A percentile compares a stretch with the other conserved stretches of the same genome.
Evolutionary conservation across 257 asterid genomes (phyloP).

Genomic region (Eucommia ulmoides): DNA sequence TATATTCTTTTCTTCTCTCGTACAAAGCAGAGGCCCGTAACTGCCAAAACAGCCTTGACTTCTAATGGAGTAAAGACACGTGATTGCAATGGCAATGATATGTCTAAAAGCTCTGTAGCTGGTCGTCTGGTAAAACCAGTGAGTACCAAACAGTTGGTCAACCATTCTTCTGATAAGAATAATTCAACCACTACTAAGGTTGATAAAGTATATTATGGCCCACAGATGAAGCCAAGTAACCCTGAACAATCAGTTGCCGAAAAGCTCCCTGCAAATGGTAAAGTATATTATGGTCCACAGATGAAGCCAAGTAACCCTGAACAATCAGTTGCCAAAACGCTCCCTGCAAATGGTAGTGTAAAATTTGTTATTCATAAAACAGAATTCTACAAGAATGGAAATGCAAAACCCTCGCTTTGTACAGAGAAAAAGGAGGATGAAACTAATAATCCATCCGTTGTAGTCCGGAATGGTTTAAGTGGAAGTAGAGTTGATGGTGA

Average conservation of each 20-base stretch:
- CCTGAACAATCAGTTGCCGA: conserved; percentile 21
- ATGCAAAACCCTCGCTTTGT: conserved; percentile 15
- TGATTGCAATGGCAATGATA: conserved; percentile 40
- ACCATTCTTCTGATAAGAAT: conserved; percentile 20
- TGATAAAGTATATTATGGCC: conserved; percentile 26
- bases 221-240: conserved; percentile 17
- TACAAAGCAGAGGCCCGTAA: conserved; percentile 62
- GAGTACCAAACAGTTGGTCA: conserved; percentile 16
- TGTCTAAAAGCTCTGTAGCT: conserved; percentile 23
- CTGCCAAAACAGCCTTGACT: conserved; percentile 26
- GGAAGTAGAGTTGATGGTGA: conserved; percentile 15
- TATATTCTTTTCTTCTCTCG: conserved; percentile 91
- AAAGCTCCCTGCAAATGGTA: conserved; percentile 27
- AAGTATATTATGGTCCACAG: conserved; percentile 15
- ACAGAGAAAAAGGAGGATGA: conserved; percentile 22
- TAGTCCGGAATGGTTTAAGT: conserved; percentile 25
- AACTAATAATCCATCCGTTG: conserved; percentile 14
- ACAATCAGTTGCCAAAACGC: conserved; percentile 21
- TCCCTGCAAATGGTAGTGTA: conserved; percentile 30
- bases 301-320: conserved; percentile 15
- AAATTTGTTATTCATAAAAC: conserved; percentile 28
- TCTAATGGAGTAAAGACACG: conserved; percentile 49
- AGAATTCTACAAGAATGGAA: conserved; percentile 30
- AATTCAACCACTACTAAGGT: conserved; percentile 18
- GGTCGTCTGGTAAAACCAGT: conserved; percentile 27